Conservation (phyloP, 805 yeast species). For the Wickerhamiella spandovensis region DNA sequence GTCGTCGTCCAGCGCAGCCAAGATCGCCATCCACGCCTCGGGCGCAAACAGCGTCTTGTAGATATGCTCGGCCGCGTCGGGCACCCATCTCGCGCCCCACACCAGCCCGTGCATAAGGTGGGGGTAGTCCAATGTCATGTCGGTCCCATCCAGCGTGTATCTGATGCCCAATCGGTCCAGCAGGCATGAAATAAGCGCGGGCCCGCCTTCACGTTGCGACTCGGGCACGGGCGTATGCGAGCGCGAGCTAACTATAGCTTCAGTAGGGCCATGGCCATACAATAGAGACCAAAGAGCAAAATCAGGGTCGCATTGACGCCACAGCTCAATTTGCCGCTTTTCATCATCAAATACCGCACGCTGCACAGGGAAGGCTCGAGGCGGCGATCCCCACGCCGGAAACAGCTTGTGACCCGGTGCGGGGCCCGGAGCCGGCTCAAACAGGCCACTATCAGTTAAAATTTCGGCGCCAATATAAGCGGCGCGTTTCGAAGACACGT, state of each 20-base stretch:
- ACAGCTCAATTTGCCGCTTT: background rate
- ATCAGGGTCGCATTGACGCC: background rate
- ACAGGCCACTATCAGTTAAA: background rate
- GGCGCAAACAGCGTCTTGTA: slow-evolving; percentile 1
- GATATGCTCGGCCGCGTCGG: slow-evolving; percentile 1
- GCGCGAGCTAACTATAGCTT: background rate
- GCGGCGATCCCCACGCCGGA: background rate
- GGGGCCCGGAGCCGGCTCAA: background rate
- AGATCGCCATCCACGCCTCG: background rate
- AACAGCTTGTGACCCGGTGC: background rate
- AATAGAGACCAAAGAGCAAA: background rate
- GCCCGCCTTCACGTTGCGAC: background rate
- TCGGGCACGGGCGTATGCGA: background rate
- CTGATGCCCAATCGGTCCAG: background rate
- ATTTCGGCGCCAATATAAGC: slow-evolving; percentile 1
- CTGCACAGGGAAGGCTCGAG: background rate
- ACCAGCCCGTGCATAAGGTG: background rate
- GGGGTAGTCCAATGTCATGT: background rate
- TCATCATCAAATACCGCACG: background rate
- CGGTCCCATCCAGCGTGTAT: background rate
- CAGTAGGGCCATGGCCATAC: background rate
- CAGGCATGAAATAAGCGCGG: background rate
- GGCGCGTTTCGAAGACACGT: background rate
- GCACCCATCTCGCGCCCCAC: slow-evolving; percentile 1
- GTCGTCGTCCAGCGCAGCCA: background rate